Base-by-base conservation (phyloP, 106 monocot genomes). In the Allium sativum region DNA sequence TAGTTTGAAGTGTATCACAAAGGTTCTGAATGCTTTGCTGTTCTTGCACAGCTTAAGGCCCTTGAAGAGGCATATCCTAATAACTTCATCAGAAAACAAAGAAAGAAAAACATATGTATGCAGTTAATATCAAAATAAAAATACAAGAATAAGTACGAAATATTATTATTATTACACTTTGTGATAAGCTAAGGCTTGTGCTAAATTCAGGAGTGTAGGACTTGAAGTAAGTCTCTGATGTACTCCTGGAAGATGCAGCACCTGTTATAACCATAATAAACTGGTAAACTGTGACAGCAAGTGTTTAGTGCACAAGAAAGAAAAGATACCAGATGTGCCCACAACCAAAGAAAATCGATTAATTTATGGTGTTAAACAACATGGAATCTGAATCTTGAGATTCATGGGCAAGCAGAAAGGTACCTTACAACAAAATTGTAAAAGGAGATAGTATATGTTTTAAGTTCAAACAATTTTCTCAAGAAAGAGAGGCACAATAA, bases 21-120 rank as follows among this genome's bases (percentile, higher is more conserved):
- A 98, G 69, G 46, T 98, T 87, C 70, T 98, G 98, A 55, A 98
- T 98, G 0, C 87, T 81, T 56, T 88, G 87, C 62, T 92, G 77
- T 74, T 91, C 98, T 62, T 99, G 84, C 55, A 84, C 72, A 43
- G 88, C 92, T 74, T 99, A 92, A 52, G 79, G 69, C 69, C 88
- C 98, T 74, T 99, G 92, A 14, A 99, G 81, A 21, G 92, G 92
- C 98, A 99, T 99, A 48, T 92, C 92, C 70, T 99, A 92, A 12
- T 88, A 99, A 73, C 98, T 92, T 69, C 98, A 88, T 4, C 9
- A 50, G 11, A 5, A 41, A 48, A 65, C 41, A 74, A 59, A 12
- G 13, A 21, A 64, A 5, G 9, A 31, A n/a, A n/a, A n/a, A n/a
- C n/a, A n/a, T n/a, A n/a, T n/a, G n/a, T 12, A 50, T 6, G 8